Conservation (phyloP, 1,284 basidiomycete species). For the Cystobasidiaceae sp. region DNA sequence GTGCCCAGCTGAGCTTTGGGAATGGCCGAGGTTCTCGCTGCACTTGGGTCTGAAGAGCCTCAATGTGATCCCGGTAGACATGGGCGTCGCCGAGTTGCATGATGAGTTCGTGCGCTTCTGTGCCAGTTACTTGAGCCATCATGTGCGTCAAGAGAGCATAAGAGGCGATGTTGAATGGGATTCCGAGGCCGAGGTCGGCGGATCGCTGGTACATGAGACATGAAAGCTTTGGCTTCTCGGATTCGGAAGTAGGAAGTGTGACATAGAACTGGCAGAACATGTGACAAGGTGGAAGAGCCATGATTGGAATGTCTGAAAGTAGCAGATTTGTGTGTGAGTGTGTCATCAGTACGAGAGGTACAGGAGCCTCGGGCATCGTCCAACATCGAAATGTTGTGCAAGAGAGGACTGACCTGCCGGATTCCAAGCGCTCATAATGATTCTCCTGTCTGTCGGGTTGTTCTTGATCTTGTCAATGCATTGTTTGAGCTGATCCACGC, state of each 20-base stretch:
- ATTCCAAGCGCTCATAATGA: constrained; percentile 95
- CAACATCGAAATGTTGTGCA: not conserved
- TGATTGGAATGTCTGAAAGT: constrained; percentile 69
- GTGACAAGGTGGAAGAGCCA: constrained; percentile 98
- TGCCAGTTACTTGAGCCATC: constrained; percentile 84
- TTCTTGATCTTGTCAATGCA: constrained; percentile 87
- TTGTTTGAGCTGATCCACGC: constrained; percentile 86
- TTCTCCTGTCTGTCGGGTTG: constrained; percentile 91
- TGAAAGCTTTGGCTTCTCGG: constrained; percentile 60
- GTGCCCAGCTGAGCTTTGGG: constrained; percentile 68
- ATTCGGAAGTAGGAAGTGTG: constrained; percentile 59
- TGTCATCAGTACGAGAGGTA: not conserved
- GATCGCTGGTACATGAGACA: constrained; percentile 98
- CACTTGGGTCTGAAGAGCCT: constrained; percentile 76
- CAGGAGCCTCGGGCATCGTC: not conserved
- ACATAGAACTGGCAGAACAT: constrained; percentile 99
- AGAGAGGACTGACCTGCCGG: constrained; percentile 65
- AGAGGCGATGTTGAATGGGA: constrained; percentile 98
- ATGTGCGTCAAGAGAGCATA: constrained; percentile 95
- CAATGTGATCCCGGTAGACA: constrained; percentile 88
- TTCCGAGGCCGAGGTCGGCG: constrained; percentile 90
- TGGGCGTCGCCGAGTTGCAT: constrained; percentile 95
- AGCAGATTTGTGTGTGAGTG: not conserved
- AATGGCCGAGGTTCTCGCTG: constrained; percentile 72
- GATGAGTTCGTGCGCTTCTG: constrained; percentile 78